Evolutionary conservation across 257 asterid species (phyloP), one percentile per base, ranked within the genome.

Genomic region (Nyctanthes arbortristis): DNA sequence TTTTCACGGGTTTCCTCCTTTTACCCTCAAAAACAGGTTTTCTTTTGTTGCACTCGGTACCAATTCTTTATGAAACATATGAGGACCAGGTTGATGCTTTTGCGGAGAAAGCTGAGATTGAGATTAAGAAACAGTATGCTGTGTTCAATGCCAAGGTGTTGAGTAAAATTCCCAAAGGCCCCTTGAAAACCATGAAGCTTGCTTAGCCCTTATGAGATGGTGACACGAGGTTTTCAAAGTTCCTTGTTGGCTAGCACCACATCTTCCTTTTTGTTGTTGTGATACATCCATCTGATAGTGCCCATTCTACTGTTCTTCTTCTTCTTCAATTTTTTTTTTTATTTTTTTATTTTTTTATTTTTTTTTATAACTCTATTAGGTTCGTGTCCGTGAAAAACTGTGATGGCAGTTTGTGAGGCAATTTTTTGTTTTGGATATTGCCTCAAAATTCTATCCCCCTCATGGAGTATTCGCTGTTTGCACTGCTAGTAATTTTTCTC

Each of bases 1-100:
- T 16, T 34, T 4, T 36, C 35, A 31, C 25, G 63, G 59, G 65
- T n/a, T n/a, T n/a, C n/a, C n/a, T n/a, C n/a, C n/a, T n/a, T n/a
- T n/a, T n/a, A n/a, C n/a, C n/a, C n/a, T n/a, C n/a, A n/a, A n/a
- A n/a, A 52, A 72, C 82, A 94, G 99, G 70, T 13, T 85, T 91
- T 43, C 92, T 94, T 37, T 67, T 89, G 71, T 81, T 94, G 79
- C 96, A 75, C 84, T 84, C 96, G 0, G 72, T 91, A 63, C 99
- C 99, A 30, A 88, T 91, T 20, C 70, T 94, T 52, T 94, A 86
- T 28, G 97, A 94, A 81, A 93, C 87, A 72, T 93, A 88, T 3
- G 96, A 87, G 11, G 96, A 89, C 54, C 83, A 89, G 82, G 77
- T 93, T 1, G 97, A 93, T 76, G 82, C 88, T 24, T 73, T 75